These are phyloP conservation scores for Geotrichum australiense DNA, from an alignment of 1,139 yeast genomes.

Conservation along the genomic window DNA sequence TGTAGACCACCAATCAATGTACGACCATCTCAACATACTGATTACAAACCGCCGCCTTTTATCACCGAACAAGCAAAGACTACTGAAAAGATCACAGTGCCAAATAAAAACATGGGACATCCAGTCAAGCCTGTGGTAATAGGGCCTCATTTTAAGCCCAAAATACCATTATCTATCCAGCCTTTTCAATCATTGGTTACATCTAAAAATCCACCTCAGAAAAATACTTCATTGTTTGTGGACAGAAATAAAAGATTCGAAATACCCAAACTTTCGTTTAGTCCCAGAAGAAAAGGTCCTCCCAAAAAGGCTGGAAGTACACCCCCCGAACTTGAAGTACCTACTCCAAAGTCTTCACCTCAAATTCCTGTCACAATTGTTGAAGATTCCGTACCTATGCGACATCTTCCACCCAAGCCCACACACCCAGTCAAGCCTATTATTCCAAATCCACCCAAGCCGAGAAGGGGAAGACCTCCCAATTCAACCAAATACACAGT, in stretches of 20 bases:
- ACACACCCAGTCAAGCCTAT: neutral
- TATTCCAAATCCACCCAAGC: neutral
- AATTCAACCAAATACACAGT: conserved; percentile 9
- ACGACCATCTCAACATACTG: too few species aligned
- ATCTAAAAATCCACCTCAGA: neutral
- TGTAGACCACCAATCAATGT: too few species aligned
- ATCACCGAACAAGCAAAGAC: too few species aligned
- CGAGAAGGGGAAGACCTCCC: conserved; percentile 14
- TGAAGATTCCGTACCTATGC: neutral
- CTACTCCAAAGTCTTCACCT: neutral
- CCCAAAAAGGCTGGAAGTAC: neutral
- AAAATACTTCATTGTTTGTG: too few species aligned
- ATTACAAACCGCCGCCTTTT: too few species aligned
- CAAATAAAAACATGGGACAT: too few species aligned
- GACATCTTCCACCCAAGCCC: neutral
- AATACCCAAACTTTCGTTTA: neutral
- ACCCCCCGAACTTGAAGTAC: neutral
- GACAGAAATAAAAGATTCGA: too few species aligned
- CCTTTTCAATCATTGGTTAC: neutral
- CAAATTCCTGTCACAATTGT: neutral
- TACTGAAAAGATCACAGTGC: too few species aligned
- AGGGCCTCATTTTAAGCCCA: too few species aligned
- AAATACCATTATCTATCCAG: too few species aligned
- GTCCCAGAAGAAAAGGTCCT: neutral
- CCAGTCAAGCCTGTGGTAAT: too few species aligned